Percentiles rank a stretch among this genome's conserved stretches.
Evolutionary conservation across 768 basidiomycete genomes (phyloP).

Genomic region (Suillus hirtellus): DNA sequence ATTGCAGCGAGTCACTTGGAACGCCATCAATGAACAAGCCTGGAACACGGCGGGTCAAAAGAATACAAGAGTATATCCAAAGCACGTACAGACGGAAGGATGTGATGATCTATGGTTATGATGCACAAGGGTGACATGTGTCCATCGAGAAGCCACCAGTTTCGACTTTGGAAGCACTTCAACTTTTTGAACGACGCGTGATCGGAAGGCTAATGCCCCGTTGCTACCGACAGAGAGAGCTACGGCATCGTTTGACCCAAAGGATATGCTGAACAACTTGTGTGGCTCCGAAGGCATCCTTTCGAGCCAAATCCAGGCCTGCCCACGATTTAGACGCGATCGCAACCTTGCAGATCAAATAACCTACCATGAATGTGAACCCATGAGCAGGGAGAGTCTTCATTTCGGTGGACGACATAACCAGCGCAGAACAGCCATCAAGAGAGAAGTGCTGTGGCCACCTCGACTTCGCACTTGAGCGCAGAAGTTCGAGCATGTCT

Average conservation of each 20-base stretch:
- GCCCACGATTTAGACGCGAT: not conserved
- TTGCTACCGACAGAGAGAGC: conserved; percentile 51
- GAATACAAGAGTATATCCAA: not conserved
- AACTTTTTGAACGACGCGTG: conserved; percentile 39
- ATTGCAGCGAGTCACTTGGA: conserved; percentile 60
- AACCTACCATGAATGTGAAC: conserved; percentile 68
- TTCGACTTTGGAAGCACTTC: conserved; percentile 46
- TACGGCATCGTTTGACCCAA: conserved; percentile 36
- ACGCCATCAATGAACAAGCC: conserved; percentile 77
- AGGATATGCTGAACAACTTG: conserved; percentile 38
- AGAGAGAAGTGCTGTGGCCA: conserved; percentile 83
- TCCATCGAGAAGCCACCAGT: conserved; percentile 64
- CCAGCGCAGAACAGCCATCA: conserved; percentile 53
- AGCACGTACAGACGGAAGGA: conserved; percentile 59
- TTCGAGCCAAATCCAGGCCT: conserved; percentile 55
- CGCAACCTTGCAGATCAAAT: not conserved
- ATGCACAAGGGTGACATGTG: conserved; percentile 68
- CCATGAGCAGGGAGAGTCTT: conserved; percentile 61
- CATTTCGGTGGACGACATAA: conserved; percentile 46
- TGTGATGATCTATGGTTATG: conserved; percentile 55
- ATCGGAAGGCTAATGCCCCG: conserved; percentile 55
- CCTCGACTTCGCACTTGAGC: conserved; percentile 67
- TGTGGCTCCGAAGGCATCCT: conserved; percentile 37
- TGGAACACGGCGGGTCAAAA: conserved; percentile 28
- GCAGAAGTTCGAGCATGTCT: conserved; percentile 70